Conservation (phyloP, 164 flowering plant species). For the Piper betle region DNA sequence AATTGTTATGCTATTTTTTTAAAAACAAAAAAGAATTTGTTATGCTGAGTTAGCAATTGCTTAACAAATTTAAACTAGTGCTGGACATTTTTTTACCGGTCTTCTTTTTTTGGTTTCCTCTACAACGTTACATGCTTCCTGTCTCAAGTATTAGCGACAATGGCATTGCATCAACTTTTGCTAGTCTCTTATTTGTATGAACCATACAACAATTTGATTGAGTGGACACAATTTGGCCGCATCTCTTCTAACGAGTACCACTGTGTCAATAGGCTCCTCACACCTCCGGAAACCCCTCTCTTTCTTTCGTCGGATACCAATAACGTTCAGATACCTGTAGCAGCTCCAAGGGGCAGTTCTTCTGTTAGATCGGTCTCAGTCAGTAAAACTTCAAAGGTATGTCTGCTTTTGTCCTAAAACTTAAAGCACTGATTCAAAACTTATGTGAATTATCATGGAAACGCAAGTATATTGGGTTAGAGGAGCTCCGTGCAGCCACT, state of each 20-base stretch:
- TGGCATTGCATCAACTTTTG: neutral
- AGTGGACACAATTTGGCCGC: conserved; percentile 1
- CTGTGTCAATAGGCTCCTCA: conserved; percentile 60
- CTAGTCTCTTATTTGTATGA: neutral
- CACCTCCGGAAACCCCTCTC: conserved; percentile 93
- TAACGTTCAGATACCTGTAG: conserved; percentile 31
- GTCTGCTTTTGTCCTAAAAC: conserved; percentile 1
- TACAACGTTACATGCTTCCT: too few species aligned
- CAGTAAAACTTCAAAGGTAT: conserved; percentile 76
- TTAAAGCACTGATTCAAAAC: neutral
- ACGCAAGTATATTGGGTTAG: neutral
- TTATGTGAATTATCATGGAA: neutral
- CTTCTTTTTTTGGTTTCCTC: too few species aligned
- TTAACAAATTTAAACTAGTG: too few species aligned
- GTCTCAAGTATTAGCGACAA: too few species aligned
- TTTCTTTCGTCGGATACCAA: conserved; percentile 46
- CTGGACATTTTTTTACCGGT: too few species aligned
- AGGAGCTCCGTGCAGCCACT: neutral
- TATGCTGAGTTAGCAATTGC: too few species aligned
- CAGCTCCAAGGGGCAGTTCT: conserved; percentile 49
- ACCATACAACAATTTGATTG: neutral
- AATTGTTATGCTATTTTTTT: neutral
- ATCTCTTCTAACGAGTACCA: neutral
- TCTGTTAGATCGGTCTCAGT: conserved; percentile 41
- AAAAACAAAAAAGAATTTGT: neutral